Evolutionary conservation across 495 filamentous ascomycete species (phyloP), one percentile per base, ranked within the genome.

Genomic region (Evernia prunastri): DNA sequence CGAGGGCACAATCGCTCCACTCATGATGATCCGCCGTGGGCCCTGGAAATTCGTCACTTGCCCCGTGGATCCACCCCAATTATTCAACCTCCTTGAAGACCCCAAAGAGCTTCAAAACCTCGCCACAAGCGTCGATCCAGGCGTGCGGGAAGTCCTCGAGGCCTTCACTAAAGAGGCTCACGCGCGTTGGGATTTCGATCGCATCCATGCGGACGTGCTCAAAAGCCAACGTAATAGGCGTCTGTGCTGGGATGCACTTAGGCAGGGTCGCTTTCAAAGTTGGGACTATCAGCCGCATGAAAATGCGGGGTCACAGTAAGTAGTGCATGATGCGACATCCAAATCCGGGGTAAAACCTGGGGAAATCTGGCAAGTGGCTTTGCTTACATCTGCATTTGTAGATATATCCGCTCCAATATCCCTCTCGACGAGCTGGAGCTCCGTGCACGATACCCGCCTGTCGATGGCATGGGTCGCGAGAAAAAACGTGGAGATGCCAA

Each of bases 21-120:
- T 92, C n/a, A 87, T 94, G 76, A 96, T 96, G 91, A 95, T 96
- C 70, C 83, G 84, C 37, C 85, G 88, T 53, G 90, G 89, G 15
- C 76, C 77, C 53, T 94, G 87, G 87, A 96, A 96, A 76, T 93
- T 89, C 65, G 81, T 90, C 65, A 88, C 86, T 65, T 95, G 89
- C 62, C 83, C 88, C 10, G 85, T 87, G 20, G 91, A 96, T 72
- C 86, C 87, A 6, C 82, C 87, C 13, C 87, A 90, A 79, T 82
- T 96, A 20, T 96, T 81, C 77, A 84, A 96, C 71, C 76, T 95
- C 15, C 78, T 77, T 43, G 71, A 73, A 23, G 91, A 96, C 70
- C 91, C 91, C 1, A 73, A 86, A 8, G 91, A 96, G 73, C 75
- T 87, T 27, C 74, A 78, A 56, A 92, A 95, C 72, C 77, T 93